Conservation (phyloP, 495 filamentous ascomycete species). For the Xylaria longipes region DNA sequence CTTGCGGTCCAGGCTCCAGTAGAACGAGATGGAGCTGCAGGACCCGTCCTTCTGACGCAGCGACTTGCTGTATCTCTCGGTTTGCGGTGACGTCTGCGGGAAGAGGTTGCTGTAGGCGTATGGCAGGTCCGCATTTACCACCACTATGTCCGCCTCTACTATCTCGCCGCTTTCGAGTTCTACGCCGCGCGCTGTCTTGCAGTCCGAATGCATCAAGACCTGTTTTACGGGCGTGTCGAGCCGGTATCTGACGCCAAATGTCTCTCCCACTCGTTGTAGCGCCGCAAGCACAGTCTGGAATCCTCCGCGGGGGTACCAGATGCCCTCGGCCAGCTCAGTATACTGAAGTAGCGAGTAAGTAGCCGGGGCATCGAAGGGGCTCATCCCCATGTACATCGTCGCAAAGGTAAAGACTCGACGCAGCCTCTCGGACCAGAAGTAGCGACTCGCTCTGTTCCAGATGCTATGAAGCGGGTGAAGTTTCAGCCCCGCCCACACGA, state of each 20-base stretch:
- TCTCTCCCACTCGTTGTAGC: conserved; percentile 60
- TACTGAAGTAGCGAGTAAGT: conserved; percentile 77
- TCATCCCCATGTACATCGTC: conserved; percentile 82
- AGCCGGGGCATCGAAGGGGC: conserved; percentile 72
- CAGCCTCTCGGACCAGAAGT: conserved; percentile 71
- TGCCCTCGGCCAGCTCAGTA: conserved; percentile 73
- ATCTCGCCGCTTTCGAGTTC: conserved; percentile 56
- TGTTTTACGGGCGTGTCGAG: conserved; percentile 57
- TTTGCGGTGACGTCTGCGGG: conserved; percentile 33
- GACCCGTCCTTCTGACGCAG: conserved; percentile 59
- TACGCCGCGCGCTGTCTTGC: conserved; percentile 59
- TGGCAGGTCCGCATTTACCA: conserved; percentile 72
- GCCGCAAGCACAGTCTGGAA: conserved; percentile 67
- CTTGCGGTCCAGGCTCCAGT: conserved; percentile 66
- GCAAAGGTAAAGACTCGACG: conserved; percentile 73
- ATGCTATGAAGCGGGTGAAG: conserved; percentile 72
- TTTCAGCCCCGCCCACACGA: conserved; percentile 58
- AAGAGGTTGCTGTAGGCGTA: conserved; percentile 74
- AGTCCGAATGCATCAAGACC: conserved; percentile 55
- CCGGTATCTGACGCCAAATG: conserved; percentile 63
- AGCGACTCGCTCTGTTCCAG: conserved; percentile 62
- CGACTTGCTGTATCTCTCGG: conserved; percentile 48
- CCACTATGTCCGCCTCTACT: conserved; percentile 64
- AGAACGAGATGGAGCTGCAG: conserved; percentile 76
- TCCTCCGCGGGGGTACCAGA: conserved; percentile 74